Evolutionary conservation across 805 yeast species (phyloP).

Genomic region (Martiniozyma abietophila): DNA sequence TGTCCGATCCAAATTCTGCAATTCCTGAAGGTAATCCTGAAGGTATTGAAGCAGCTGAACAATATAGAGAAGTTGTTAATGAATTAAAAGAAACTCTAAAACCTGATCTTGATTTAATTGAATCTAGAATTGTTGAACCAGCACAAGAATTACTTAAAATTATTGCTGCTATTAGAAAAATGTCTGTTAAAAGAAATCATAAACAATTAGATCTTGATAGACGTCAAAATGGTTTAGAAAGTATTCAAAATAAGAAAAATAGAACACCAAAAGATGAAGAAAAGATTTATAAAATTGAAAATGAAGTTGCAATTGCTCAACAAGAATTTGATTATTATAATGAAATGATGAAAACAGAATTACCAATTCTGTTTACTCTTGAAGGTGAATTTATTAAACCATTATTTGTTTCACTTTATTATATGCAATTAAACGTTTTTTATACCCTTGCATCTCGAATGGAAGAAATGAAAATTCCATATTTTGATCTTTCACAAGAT

Average conservation of each 20-base stretch:
- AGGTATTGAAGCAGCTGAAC: slow-evolving; percentile 91
- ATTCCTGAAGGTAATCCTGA: slow-evolving; percentile 93
- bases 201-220: slow-evolving; percentile 92
- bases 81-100: slow-evolving; percentile 79
- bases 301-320: slow-evolving; percentile 81
- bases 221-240: slow-evolving; percentile 57
- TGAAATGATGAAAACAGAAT: slow-evolving; percentile 83
- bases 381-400: slow-evolving; percentile 93
- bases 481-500: slow-evolving; percentile 80
- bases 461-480: slow-evolving; percentile 96
- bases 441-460: slow-evolving; percentile 84
- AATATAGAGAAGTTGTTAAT: slow-evolving; percentile 76
- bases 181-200: slow-evolving; percentile 93
- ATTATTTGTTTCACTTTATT: slow-evolving; percentile 86
- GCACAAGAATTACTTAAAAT: slow-evolving; percentile 84
- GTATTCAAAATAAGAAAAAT: slow-evolving; percentile 75
- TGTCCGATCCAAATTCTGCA: slow-evolving; percentile 80
- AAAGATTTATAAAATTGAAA: slow-evolving; percentile 78
- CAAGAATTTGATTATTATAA: slow-evolving; percentile 95
- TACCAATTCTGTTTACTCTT: slow-evolving; percentile 78
- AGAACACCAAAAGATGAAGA: slow-evolving; percentile 86
- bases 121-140: slow-evolving; percentile 80
- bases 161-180: slow-evolving; percentile 75
- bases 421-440: slow-evolving; percentile 95
- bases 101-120: slow-evolving; percentile 90